Evolutionary conservation across 2,329 filamentous ascomycete genomes (phyloP).

Genomic region (Trichoderma sp.): DNA sequence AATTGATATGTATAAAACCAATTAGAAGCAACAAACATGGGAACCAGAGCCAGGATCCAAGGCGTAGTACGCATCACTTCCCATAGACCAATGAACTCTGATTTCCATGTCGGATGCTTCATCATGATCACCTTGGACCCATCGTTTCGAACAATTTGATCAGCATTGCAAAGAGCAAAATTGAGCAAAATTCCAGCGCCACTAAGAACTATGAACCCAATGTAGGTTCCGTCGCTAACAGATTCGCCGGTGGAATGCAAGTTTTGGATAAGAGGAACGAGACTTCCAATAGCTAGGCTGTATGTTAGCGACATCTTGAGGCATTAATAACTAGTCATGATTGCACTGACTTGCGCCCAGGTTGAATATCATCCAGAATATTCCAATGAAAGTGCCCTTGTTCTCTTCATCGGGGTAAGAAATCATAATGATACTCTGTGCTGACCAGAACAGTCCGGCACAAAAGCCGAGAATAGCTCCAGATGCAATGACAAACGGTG

Average conservation of each 20-base stretch:
- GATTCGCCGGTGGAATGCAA: too few relatives aligned
- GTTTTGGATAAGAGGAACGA: constrained; percentile 46
- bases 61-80: constrained; percentile 58
- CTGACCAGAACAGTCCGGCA: constrained; percentile 78
- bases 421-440: constrained; percentile 86
- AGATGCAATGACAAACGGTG: constrained; percentile 73
- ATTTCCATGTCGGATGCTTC: constrained; percentile 85
- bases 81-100: constrained; percentile 75
- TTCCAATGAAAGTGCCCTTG: constrained; percentile 86
- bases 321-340: too few relatives aligned
- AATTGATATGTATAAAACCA: constrained; percentile 60
- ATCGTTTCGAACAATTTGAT: constrained; percentile 71
- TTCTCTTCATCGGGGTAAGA: constrained; percentile 77
- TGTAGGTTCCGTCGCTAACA: constrained; percentile 49
- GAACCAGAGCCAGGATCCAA: constrained; percentile 50
- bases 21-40: constrained; percentile 57
- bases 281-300: not conserved
- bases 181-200: not conserved
- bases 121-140: constrained; percentile 80
- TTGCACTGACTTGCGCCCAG: constrained; percentile 58
- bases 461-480: constrained; percentile 76
- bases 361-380: constrained; percentile 97
- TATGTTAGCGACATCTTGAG: too few relatives aligned
- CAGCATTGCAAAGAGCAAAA: constrained; percentile 52
- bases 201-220: constrained; percentile 66